Conservation (phyloP, 225 moss, liverwort and hornwort genomes). For the Ulota crispa region DNA sequence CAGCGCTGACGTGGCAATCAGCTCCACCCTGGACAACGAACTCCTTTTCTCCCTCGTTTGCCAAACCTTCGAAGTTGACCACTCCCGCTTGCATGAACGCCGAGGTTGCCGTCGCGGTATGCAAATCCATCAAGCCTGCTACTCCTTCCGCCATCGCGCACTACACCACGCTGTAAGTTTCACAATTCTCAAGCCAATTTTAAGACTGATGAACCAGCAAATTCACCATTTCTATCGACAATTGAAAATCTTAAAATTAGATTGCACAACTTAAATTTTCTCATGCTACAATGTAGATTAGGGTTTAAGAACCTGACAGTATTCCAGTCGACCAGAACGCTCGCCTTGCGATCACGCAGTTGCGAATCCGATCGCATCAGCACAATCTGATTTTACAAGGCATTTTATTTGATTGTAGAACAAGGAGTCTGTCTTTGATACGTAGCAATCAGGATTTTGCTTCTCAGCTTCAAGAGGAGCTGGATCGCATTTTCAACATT, state of each 20-base stretch:
- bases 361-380: neutral
- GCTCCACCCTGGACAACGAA: too few relatives aligned
- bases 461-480: neutral
- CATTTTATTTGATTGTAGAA: neutral
- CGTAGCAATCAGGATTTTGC: neutral
- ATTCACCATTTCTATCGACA: neutral
- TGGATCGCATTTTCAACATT: neutral
- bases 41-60: neutral
- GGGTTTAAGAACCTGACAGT: slow-evolving; percentile 1
- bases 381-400: neutral
- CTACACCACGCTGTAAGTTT: slow-evolving; percentile 4
- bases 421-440: neutral
- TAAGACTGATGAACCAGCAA: neutral
- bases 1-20: too few relatives aligned
- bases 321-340: neutral
- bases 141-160: neutral
- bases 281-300: neutral
- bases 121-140: neutral
- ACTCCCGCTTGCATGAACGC: neutral
- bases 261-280: neutral
- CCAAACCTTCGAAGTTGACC: neutral
- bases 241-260: neutral
- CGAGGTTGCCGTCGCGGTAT: neutral
- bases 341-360: neutral
- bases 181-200: neutral